A percentile compares a stretch with the other conserved stretches of the same genome.
Conservation (phyloP, 2,329 filamentous ascomycete genomes). For the Pleurostoma richardsiae region DNA sequence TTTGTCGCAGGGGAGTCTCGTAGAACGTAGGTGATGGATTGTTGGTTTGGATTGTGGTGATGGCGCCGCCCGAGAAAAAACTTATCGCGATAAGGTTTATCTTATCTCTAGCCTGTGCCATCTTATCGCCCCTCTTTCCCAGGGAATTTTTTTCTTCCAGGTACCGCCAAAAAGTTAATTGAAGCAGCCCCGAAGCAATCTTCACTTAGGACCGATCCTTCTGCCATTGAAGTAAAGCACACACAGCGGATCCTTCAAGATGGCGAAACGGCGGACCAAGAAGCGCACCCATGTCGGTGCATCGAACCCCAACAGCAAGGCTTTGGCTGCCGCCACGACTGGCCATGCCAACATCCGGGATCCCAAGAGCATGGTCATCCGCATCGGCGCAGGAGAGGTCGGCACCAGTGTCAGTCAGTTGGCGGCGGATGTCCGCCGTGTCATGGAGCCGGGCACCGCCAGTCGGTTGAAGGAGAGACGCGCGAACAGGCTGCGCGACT, state of each 20-base stretch:
- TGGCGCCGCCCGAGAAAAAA: too few relatives aligned
- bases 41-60: too few relatives aligned
- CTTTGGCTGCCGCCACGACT: slow-evolving; percentile 43
- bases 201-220: too few relatives aligned
- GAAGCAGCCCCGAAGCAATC: too few relatives aligned
- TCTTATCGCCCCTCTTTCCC: too few relatives aligned
- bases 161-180: too few relatives aligned
- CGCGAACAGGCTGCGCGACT: slow-evolving; percentile 85
- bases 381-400: slow-evolving; percentile 90
- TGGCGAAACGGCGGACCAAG: slow-evolving; percentile 80
- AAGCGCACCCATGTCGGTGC: slow-evolving; percentile 76
- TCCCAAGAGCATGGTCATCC: slow-evolving; percentile 98
- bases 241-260: slow-evolving; percentile 28
- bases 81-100: too few relatives aligned
- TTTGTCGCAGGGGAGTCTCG: too few relatives aligned
- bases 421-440: slow-evolving; percentile 81
- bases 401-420: slow-evolving; percentile 88
- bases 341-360: slow-evolving; percentile 61
- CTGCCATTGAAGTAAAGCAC: neutral
- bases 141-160: too few relatives aligned
- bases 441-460: slow-evolving; percentile 96
- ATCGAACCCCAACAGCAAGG: slow-evolving; percentile 52
- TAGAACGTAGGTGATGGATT: too few relatives aligned
- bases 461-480: slow-evolving; percentile 83
- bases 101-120: too few relatives aligned